These are phyloP conservation scores for Wickerhamiella dianesei DNA, from an alignment of 805 yeast species.

Conservation along the genomic window DNA sequence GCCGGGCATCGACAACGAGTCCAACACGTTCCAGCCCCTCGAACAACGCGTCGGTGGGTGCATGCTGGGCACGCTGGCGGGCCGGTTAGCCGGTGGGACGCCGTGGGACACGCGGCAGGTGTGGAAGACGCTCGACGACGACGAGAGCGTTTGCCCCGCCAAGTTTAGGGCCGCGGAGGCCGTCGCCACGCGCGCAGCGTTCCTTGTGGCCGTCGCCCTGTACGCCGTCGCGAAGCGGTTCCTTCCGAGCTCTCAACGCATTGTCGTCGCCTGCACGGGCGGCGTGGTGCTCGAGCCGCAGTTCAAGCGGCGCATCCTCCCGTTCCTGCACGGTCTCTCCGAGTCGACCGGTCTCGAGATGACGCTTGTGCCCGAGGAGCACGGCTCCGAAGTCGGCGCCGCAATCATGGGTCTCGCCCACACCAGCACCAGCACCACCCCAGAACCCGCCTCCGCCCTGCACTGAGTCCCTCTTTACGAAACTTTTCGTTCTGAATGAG, in stretches of 20 bases:
- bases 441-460: not conserved
- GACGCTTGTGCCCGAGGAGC: constrained; percentile 10
- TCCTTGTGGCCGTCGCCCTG: constrained; percentile 12
- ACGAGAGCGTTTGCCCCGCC: not conserved
- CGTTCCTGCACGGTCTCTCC: constrained; percentile 2
- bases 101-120: constrained; percentile 5
- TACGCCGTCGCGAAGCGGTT: constrained; percentile 7
- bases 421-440: not conserved
- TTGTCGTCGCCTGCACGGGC: constrained; percentile 16
- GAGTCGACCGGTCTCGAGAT: constrained; percentile 3
- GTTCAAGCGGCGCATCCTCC: constrained; percentile 8
- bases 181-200: constrained; percentile 14
- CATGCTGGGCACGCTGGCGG: constrained; percentile 7
- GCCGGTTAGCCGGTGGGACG: constrained; percentile 4
- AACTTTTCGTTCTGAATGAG: too few relatives aligned
- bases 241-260: not conserved
- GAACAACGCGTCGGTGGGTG: constrained; percentile 15
- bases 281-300: constrained; percentile 16
- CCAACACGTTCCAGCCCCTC: constrained; percentile 15
- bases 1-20: constrained; percentile 7
- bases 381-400: constrained; percentile 19
- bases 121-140: constrained; percentile 6
- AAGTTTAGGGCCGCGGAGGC: constrained; percentile 5
- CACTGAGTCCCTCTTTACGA: too few relatives aligned
- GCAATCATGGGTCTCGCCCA: constrained; percentile 9